phyloP scores from a whole-genome alignment of 495 filamentous ascomycete species.

The Hypoxylon crocopeplum region DNA sequence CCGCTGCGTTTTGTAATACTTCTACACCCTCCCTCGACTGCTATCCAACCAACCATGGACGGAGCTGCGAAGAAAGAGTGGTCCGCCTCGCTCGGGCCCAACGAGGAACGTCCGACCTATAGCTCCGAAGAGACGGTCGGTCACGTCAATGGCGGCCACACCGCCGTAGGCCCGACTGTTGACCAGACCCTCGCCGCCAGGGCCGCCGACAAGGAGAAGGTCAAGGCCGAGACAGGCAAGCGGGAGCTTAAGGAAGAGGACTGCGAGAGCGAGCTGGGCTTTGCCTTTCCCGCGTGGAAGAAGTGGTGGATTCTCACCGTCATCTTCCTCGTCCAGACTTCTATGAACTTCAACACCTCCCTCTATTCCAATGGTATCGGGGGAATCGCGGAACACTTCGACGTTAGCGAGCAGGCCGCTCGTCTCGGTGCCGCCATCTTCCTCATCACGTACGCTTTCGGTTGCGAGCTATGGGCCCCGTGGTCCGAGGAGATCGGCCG shows the following conservation, averaged over 20 bases:
- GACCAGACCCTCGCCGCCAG: conserved; percentile 20
- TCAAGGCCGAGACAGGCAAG: conserved; percentile 41
- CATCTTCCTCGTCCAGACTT: conserved; percentile 78
- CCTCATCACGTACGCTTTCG: conserved; percentile 76
- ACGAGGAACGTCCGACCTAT: conserved; percentile 30
- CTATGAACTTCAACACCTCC: conserved; percentile 86
- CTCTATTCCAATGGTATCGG: conserved; percentile 71
- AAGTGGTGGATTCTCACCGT: conserved; percentile 78
- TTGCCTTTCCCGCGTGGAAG: conserved; percentile 67
- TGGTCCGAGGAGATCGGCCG: conserved; percentile 84
- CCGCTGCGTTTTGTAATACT: background rate
- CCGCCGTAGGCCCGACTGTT: conserved; percentile 15
- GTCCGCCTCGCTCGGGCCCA: conserved; percentile 25
- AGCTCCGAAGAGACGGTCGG: conserved; percentile 38
- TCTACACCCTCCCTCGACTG: background rate
- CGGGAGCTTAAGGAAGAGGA: conserved; percentile 69
- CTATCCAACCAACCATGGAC: conserved; percentile 18
- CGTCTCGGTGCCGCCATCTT: conserved; percentile 73
- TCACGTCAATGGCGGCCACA: conserved; percentile 16
- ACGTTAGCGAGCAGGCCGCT: conserved; percentile 68
- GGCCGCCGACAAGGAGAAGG: conserved; percentile 32
- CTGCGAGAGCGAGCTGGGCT: conserved; percentile 70
- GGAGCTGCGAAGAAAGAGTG: conserved; percentile 28
- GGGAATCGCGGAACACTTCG: conserved; percentile 67
- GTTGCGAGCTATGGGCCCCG: conserved; percentile 83